Evolutionary conservation across 257 asterid species (phyloP).

Genomic region (Mentha longifolia): DNA sequence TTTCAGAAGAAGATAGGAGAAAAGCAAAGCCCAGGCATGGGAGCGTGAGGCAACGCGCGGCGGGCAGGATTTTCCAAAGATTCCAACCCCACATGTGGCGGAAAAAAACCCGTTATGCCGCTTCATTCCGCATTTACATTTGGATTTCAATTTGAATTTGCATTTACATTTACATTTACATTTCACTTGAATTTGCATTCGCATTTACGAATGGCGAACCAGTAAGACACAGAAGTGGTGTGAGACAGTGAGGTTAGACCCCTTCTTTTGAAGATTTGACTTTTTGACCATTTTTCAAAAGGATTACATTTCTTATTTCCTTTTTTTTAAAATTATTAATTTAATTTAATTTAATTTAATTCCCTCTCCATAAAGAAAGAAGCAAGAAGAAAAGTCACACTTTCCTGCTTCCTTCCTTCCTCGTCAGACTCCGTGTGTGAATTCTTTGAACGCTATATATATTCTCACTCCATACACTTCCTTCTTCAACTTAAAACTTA

Average conservation of each 20-base stretch:
- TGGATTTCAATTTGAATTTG: constrained; percentile 37
- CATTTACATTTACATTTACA: constrained; percentile 37
- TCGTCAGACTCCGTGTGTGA: not conserved
- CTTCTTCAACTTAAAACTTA: constrained; percentile 21
- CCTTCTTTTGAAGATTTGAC: constrained; percentile 57
- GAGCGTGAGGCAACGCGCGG: constrained; percentile 26
- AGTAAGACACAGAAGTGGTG: constrained; percentile 59
- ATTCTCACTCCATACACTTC: constrained; percentile 31
- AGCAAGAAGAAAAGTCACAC: constrained; percentile 76
- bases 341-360: not conserved
- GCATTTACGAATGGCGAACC: constrained; percentile 34
- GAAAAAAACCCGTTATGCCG: constrained; percentile 36
- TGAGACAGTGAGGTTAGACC: constrained; percentile 46
- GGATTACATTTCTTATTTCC: too few species aligned
- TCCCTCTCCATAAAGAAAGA: not conserved
- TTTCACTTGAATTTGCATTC: constrained; percentile 37
- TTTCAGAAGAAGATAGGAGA: not conserved
- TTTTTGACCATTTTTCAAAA: constrained; percentile 46
- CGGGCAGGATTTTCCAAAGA: constrained; percentile 33
- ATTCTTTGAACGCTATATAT: constrained; percentile 38
- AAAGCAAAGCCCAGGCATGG: not conserved
- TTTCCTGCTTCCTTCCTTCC: constrained; percentile 61
- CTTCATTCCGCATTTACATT: constrained; percentile 13
- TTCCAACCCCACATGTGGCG: constrained; percentile 43
- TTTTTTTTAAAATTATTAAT: too few species aligned